Evolutionary conservation across 768 basidiomycete genomes (phyloP).

Genomic region (Russula dissimulans): DNA sequence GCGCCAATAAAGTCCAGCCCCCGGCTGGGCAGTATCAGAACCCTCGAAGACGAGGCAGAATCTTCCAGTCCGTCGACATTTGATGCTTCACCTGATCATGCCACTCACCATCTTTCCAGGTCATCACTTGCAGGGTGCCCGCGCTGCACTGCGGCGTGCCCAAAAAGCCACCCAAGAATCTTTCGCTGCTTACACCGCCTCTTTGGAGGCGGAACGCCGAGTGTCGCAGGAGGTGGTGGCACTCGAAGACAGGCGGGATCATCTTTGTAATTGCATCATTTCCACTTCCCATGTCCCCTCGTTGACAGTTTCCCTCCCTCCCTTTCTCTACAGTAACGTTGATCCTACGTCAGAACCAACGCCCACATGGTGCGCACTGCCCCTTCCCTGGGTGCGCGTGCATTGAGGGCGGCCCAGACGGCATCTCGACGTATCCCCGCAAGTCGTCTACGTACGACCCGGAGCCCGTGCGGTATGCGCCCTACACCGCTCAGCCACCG

Average conservation of each 20-base stretch:
- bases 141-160: conserved; percentile 15
- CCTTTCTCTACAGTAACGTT: conserved; percentile 7
- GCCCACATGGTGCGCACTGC: conserved; percentile 11
- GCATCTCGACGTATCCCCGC: conserved; percentile 12
- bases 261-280: conserved; percentile 6
- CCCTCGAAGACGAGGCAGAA: conserved; percentile 18
- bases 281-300: not conserved
- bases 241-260: conserved; percentile 17
- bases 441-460: conserved; percentile 9
- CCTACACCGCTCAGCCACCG: conserved; percentile 4
- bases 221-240: conserved; percentile 14
- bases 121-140: conserved; percentile 13
- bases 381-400: conserved; percentile 9
- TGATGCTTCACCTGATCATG: not conserved
- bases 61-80: conserved; percentile 5
- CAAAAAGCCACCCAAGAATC: conserved; percentile 19
- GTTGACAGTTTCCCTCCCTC: not conserved
- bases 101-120: not conserved
- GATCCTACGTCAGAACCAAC: conserved; percentile 16
- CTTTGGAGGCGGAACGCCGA: conserved; percentile 16
- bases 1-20: conserved; percentile 12
- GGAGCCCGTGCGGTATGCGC: conserved; percentile 11
- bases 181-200: conserved; percentile 14
- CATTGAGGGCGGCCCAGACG: conserved; percentile 10
- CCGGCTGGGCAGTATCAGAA: conserved; percentile 8